These are phyloP conservation scores for rapeseed (Brassica napus) DNA, from an alignment of 345 rosid genomes.

Conservation along the genomic window Da-Ae NC_063438.1:15346501-15347000, in stretches of 20 bases:
- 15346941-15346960: not conserved
- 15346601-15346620: not conserved
- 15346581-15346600: not conserved
- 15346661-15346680: not conserved
- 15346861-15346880: not conserved
- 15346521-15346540: not conserved
- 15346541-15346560: not conserved
- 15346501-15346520: not conserved
- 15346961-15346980: not conserved
- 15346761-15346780: not conserved
- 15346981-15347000: no score
- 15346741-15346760: not conserved
- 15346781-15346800: not conserved
- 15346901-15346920: not conserved
- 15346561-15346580: not conserved
- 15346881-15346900: not conserved
- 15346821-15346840: not conserved
- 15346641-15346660: not conserved
- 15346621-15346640: not conserved
- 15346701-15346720: not conserved
- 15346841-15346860: not conserved
- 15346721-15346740: not conserved
- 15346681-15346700: not conserved
- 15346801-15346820: not conserved
- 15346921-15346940: not conserved